These are phyloP conservation scores for Penicillium diatomitis DNA, from an alignment of 495 filamentous ascomycete genomes.

Conservation along the genomic window DNA sequence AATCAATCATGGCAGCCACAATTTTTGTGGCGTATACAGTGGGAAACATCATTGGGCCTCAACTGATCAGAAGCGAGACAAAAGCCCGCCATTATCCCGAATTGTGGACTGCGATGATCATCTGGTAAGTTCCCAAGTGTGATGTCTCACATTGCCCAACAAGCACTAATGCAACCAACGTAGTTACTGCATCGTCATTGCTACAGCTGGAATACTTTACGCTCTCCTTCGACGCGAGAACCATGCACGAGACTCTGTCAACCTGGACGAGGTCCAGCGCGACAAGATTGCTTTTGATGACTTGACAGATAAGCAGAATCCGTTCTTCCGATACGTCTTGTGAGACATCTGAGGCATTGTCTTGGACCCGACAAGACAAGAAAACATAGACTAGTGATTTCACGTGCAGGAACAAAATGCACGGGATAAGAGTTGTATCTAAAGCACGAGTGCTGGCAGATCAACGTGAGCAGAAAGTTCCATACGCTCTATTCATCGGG, in stretches of 20 bases:
- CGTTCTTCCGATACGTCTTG: conserved; percentile 56
- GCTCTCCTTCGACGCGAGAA: conserved; percentile 50
- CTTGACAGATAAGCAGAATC: conserved; percentile 69
- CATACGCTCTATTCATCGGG: no score
- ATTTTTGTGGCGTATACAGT: conserved; percentile 70
- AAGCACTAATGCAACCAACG: conserved; percentile 1
- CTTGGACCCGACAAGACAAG: no score
- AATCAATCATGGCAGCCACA: conserved; percentile 60
- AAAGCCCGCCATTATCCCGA: conserved; percentile 57
- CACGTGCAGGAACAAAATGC: no score
- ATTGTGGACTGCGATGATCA: conserved; percentile 60
- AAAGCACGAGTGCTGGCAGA: no score
- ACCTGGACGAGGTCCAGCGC: conserved; percentile 50
- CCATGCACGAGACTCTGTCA: conserved; percentile 31
- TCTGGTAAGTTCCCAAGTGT: conserved; percentile 43
- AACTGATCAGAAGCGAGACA: conserved; percentile 53
- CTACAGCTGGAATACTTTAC: conserved; percentile 45
- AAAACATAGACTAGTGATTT: no score
- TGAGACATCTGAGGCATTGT: no score
- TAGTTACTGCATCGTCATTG: conserved; percentile 62
- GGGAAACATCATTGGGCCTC: conserved; percentile 66
- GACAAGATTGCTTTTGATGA: conserved; percentile 61
- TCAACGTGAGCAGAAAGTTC: no score
- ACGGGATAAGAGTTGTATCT: no score
- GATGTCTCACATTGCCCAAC: background rate